These are phyloP conservation scores for Talaromyces sp. DNA, from an alignment of 2,329 filamentous ascomycete species.

Conservation along the genomic window DNA sequence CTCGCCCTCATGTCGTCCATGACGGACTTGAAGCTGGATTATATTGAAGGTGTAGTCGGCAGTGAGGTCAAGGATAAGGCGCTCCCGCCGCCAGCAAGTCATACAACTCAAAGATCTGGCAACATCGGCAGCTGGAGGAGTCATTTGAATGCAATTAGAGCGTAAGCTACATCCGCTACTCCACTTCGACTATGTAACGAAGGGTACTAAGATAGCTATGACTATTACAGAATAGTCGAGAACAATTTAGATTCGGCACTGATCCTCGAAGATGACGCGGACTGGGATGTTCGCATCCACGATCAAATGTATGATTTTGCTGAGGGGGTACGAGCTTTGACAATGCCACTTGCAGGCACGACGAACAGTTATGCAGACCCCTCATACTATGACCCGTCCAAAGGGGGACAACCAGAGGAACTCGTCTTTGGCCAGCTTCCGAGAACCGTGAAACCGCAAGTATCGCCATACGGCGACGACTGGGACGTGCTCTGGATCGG, in stretches of 20 bases:
- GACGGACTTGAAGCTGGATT: constrained; percentile 45
- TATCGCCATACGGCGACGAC: constrained; percentile 50
- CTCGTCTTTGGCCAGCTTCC: constrained; percentile 14
- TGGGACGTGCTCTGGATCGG: constrained; percentile 56
- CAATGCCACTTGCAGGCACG: constrained; percentile 24
- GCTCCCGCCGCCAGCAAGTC: constrained; percentile 32
- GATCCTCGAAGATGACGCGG: constrained; percentile 56
- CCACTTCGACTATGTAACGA: background rate
- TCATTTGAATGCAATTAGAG: constrained; percentile 37
- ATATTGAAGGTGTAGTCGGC: constrained; percentile 44
- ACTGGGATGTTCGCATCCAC: constrained; percentile 56
- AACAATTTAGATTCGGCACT: constrained; percentile 48
- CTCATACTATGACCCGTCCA: constrained; percentile 13
- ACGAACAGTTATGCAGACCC: constrained; percentile 19
- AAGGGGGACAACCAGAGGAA: constrained; percentile 15
- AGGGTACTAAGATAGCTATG: background rate
- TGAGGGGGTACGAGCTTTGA: constrained; percentile 29
- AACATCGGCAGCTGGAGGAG: constrained; percentile 45
- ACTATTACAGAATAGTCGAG: constrained; percentile 39
- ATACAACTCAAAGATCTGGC: constrained; percentile 20
- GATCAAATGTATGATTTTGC: constrained; percentile 46
- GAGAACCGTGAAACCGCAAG: constrained; percentile 19
- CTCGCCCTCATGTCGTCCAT: constrained; percentile 44
- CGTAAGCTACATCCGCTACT: constrained; percentile 22
- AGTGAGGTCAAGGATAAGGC: constrained; percentile 43